phyloP scores from a whole-genome alignment of 106 monocot species.

The Apostasia ramifera region DNA sequence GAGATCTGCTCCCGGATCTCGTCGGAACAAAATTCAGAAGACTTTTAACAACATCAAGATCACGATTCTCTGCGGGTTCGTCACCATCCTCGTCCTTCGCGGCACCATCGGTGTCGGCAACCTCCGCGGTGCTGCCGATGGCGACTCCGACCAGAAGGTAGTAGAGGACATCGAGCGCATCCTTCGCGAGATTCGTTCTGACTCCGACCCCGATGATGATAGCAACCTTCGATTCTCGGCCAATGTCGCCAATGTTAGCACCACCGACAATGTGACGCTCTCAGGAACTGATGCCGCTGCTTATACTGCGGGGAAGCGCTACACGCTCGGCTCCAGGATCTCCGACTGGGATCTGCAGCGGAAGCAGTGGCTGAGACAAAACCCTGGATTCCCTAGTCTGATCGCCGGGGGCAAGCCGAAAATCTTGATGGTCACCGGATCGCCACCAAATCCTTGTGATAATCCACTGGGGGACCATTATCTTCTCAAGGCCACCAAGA shows the following conservation, averaged over 20 bases:
- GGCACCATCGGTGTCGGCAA: constrained; percentile 71
- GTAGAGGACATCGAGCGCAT: constrained; percentile 65
- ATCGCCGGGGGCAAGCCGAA: constrained; percentile 18
- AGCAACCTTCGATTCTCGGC: not conserved
- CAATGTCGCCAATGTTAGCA: not conserved
- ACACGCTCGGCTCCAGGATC: constrained; percentile 48
- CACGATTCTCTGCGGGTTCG: constrained; percentile 59
- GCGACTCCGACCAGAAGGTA: constrained; percentile 20
- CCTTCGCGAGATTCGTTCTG: constrained; percentile 50
- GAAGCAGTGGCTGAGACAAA: constrained; percentile 27
- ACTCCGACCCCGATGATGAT: constrained; percentile 38
- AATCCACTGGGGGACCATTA: constrained; percentile 61
- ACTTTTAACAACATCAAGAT: constrained; percentile 71
- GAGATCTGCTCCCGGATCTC: constrained; percentile 19
- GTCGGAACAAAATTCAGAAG: constrained; percentile 49
- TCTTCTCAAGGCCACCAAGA: constrained; percentile 53
- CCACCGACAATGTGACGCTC: not conserved
- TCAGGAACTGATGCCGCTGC: no score
- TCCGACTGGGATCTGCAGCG: constrained; percentile 55
- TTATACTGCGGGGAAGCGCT: constrained; percentile 8
- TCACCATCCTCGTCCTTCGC: constrained; percentile 73
- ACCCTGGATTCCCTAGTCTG: constrained; percentile 33
- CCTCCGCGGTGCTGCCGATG: constrained; percentile 19
- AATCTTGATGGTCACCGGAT: constrained; percentile 58
- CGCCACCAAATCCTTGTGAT: constrained; percentile 57